Evolutionary conservation across 768 basidiomycete genomes (phyloP).

Genomic region (Steccherinum ochraceum): DNA sequence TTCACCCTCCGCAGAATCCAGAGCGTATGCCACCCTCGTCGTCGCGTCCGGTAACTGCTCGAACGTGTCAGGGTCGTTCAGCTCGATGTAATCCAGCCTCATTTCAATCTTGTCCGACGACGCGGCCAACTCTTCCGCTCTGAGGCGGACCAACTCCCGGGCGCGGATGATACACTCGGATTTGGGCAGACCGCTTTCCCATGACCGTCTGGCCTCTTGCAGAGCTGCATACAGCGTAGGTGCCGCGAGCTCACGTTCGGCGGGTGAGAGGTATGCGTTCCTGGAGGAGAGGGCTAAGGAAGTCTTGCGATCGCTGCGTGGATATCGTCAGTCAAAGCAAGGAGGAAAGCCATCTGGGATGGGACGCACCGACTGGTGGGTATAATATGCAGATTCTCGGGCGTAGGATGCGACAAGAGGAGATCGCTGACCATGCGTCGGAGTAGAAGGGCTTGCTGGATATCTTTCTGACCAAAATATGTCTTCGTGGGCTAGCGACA

Average conservation of each 20-base stretch:
- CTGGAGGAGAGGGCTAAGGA: constrained; percentile 86
- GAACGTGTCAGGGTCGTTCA: constrained; percentile 80
- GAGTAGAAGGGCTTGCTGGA: constrained; percentile 89
- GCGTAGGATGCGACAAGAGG: constrained; percentile 69
- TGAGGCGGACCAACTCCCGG: constrained; percentile 30
- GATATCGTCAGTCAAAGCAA: no score
- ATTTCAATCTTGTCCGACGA: constrained; percentile 40
- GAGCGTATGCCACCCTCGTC: constrained; percentile 10
- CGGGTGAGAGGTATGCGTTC: constrained; percentile 69
- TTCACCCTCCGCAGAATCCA: not conserved
- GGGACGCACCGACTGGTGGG: constrained; percentile 60
- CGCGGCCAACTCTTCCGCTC: constrained; percentile 18
- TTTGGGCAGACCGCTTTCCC: constrained; percentile 47
- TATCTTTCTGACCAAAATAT: constrained; percentile 98
- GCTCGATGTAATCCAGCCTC: constrained; percentile 77
- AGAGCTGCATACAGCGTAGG: constrained; percentile 66
- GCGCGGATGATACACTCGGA: constrained; percentile 42
- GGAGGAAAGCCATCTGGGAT: constrained; percentile 8
- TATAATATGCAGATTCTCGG: constrained; percentile 75
- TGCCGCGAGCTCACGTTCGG: constrained; percentile 62
- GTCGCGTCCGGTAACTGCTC: constrained; percentile 42
- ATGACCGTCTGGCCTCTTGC: constrained; percentile 44
- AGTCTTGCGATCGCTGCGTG: constrained; percentile 37
- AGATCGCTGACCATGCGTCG: constrained; percentile 75
- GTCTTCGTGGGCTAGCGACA: constrained; percentile 71